Evolutionary conservation across 805 yeast species (phyloP).

Genomic region (Starmerella bombi): DNA sequence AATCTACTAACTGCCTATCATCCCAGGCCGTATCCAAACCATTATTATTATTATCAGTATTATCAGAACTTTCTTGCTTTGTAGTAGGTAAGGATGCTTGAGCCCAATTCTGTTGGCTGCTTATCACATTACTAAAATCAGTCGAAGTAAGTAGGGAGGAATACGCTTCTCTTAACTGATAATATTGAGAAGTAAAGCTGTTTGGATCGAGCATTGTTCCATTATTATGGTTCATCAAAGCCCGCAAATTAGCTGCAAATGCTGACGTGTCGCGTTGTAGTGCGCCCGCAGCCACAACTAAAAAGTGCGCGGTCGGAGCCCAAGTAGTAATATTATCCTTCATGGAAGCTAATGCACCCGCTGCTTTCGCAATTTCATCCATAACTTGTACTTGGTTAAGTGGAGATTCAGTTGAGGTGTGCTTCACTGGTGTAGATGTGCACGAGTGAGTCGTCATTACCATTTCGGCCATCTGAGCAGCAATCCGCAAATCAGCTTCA

Average conservation of each 20-base stretch:
- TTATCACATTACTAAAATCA: slow-evolving; percentile 7
- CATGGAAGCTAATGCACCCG: slow-evolving; percentile 11
- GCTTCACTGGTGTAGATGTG: not conserved
- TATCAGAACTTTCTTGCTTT: slow-evolving; percentile 1
- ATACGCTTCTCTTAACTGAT: slow-evolving; percentile 20
- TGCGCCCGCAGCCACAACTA: slow-evolving; percentile 15
- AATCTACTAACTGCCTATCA: slow-evolving; percentile 24
- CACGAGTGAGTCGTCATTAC: not conserved
- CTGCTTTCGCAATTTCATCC: slow-evolving; percentile 8
- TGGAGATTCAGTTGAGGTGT: not conserved
- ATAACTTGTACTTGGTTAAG: slow-evolving; percentile 1
- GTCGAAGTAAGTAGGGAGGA: slow-evolving; percentile 9
- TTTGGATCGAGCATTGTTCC: slow-evolving; percentile 10
- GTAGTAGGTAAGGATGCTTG: slow-evolving; percentile 8
- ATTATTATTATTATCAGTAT: not conserved
- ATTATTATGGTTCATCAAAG: not conserved
- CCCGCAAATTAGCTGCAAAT: slow-evolving; percentile 5
- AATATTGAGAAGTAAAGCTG: slow-evolving; percentile 12
- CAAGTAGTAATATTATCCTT: slow-evolving; percentile 11
- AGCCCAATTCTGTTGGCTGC: slow-evolving; percentile 11
- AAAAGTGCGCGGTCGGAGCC: slow-evolving; percentile 16
- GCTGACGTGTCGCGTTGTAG: slow-evolving; percentile 15
- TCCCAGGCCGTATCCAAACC: slow-evolving; percentile 20
- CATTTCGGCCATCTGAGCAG: not conserved
- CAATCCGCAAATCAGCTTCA: not conserved